These are phyloP conservation scores for Boletellus ananiceps DNA, from an alignment of 768 basidiomycete genomes.

Conservation along the genomic window DNA sequence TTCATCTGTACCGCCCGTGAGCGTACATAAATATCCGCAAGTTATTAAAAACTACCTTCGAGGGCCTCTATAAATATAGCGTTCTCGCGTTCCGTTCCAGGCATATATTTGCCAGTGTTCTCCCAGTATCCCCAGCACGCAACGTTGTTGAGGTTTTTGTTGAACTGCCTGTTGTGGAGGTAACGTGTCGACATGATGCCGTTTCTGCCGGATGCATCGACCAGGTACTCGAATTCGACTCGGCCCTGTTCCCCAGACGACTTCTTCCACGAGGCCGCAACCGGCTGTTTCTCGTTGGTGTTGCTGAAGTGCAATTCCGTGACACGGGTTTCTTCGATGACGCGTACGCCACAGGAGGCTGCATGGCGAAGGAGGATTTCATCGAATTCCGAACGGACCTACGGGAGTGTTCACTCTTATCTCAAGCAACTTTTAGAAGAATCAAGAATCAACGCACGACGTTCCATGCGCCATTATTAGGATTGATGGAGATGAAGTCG, in stretches of 20 bases:
- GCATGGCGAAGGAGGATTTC: background rate
- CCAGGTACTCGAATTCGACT: background rate
- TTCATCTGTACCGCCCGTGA: background rate
- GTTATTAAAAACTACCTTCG: background rate
- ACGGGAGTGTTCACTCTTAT: background rate
- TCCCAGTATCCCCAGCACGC: conserved; percentile 3
- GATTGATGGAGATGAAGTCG: background rate
- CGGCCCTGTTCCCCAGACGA: background rate
- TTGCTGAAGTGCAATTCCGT: background rate
- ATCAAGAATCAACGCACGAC: background rate
- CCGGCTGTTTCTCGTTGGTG: background rate
- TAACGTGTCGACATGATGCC: background rate
- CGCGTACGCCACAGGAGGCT: background rate
- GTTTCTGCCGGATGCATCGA: conserved; percentile 1
- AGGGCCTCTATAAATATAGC: background rate
- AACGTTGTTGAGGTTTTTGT: background rate
- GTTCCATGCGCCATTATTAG: background rate
- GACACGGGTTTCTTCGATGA: background rate
- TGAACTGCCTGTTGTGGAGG: conserved; percentile 1
- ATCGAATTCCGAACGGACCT: background rate
- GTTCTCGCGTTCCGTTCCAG: background rate
- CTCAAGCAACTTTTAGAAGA: background rate
- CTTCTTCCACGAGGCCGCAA: background rate
- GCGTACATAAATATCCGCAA: background rate
- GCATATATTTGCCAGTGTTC: background rate